Evolutionary conservation across 257 asterid genomes (phyloP), one percentile per base, ranked within the genome.

Genomic region (Plantago ovata): DNA sequence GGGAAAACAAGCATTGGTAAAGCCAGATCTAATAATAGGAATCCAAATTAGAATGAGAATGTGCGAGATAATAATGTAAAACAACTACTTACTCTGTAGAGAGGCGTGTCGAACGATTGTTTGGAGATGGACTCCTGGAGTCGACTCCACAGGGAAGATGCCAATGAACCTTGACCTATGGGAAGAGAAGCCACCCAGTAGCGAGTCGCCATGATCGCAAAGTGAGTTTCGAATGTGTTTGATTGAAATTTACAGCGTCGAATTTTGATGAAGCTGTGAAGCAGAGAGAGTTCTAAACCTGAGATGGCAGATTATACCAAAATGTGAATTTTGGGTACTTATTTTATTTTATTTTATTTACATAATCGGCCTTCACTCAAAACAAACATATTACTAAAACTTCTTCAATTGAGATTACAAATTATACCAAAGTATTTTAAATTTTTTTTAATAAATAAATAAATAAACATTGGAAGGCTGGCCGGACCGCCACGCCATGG

Each of bases 111-210:
- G 20, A 93, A 93, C 52, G 98, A 72, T 70, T 89, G 83, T 52
- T 67, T 89, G 77, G 97, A 92, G 68, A 92, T 81, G 66, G 94
- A 85, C 50, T 84, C 98, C 32, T 88, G 98, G 16, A 92, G 91
- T 64, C 94, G 84, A 63, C 87, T 80, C 98, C 98, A 88, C 0
- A 79, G 62, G 44, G 95, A 68, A 18, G 93, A 80, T 8, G 86
- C 48, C 16, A 84, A 68, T 10, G 95, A 72, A 68, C 75, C 79
- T 69, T 72, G 79, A 23, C 75, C 89, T 12, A 79, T 83, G 56
- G 97, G 89, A 50, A 92, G 97, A 48, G 98, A 92, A 10, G 78
- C 94, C 67, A 74, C 87, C 98, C 98, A 92, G 65, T 92, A 89
- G 32, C 97, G 84, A 51, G 94, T 88, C 69, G 98, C 84, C 98